These are phyloP conservation scores for Kalmusia sp. DNA, from an alignment of 2,329 filamentous ascomycete genomes.

Conservation along the genomic window DNA sequence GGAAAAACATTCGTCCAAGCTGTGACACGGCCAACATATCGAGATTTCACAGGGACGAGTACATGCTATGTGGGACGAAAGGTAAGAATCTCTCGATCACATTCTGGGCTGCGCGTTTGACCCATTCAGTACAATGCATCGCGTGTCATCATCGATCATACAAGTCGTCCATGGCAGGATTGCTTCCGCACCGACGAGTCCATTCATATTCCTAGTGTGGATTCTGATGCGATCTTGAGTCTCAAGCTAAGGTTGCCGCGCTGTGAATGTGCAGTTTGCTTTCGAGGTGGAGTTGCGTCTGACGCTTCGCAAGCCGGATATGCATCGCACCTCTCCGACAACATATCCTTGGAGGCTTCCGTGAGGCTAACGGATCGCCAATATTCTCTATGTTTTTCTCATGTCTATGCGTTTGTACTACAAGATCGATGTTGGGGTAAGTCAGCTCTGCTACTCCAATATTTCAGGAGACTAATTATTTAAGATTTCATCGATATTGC, in stretches of 20 bases:
- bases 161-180: too few relatives aligned
- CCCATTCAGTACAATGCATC: too few relatives aligned
- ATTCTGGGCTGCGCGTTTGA: too few relatives aligned
- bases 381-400: neutral
- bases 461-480: neutral
- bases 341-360: neutral
- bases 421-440: constrained; percentile 10
- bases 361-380: neutral
- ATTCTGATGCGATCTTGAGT: too few relatives aligned
- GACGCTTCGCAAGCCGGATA: too few relatives aligned
- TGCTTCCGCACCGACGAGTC: too few relatives aligned
- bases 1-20: constrained; percentile 12
- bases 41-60: constrained; percentile 10
- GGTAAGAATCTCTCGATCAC: too few relatives aligned
- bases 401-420: constrained; percentile 11
- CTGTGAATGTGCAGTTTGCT: too few relatives aligned
- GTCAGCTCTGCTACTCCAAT: neutral
- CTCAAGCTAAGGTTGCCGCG: too few relatives aligned
- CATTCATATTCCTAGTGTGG: too few relatives aligned
- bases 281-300: too few relatives aligned
- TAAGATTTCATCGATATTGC: constrained; percentile 11
- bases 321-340: neutral
- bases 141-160: too few relatives aligned
- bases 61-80: constrained; percentile 1
- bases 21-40: constrained; percentile 1